Evolutionary conservation across 441 rosid genomes (phyloP).

Genomic region (Isatis lusitanica): DNA sequence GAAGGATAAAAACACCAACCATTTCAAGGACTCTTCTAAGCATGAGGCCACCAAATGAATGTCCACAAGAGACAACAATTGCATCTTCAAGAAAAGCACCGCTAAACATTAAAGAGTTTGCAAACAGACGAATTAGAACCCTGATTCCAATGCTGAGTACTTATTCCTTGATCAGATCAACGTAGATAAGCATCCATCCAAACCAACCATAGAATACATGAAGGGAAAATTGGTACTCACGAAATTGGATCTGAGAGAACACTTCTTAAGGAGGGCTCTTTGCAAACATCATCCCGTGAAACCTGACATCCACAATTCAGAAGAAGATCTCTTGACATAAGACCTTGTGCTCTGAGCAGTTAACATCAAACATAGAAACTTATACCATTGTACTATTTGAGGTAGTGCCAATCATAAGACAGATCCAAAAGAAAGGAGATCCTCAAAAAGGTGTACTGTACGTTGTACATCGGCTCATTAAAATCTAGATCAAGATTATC

Average conservation of each 20-base stretch:
- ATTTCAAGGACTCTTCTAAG: conserved; percentile 81
- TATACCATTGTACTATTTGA: conserved; percentile 1
- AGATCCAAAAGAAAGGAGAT: conserved; percentile 2
- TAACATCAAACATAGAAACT: conserved; percentile 23
- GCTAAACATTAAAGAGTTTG: conserved; percentile 44
- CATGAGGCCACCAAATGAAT: conserved; percentile 96
- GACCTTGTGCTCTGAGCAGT: conserved; percentile 34
- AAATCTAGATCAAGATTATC: neutral
- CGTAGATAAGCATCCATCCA: neutral
- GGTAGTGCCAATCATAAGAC: conserved; percentile 17
- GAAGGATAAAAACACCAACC: conserved; percentile 50
- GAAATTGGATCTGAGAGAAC: conserved; percentile 91
- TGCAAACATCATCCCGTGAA: conserved; percentile 49
- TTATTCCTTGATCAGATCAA: conserved; percentile 9
- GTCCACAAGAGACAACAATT: conserved; percentile 84
- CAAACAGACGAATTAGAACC: conserved; percentile 28
- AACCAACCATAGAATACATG: conserved; percentile 12
- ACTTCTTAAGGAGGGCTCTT: conserved; percentile 90
- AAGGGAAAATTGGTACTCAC: conserved; percentile 56
- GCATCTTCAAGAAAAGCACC: conserved; percentile 99
- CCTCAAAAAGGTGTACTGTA: neutral
- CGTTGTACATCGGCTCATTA: neutral
- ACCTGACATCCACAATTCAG: conserved; percentile 61
- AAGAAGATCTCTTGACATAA: conserved; percentile 34
- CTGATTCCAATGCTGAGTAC: neutral